These are phyloP conservation scores for Babesia gibsoni DNA, from an alignment of 169 alveolate species.

Conservation along the genomic window DNA sequence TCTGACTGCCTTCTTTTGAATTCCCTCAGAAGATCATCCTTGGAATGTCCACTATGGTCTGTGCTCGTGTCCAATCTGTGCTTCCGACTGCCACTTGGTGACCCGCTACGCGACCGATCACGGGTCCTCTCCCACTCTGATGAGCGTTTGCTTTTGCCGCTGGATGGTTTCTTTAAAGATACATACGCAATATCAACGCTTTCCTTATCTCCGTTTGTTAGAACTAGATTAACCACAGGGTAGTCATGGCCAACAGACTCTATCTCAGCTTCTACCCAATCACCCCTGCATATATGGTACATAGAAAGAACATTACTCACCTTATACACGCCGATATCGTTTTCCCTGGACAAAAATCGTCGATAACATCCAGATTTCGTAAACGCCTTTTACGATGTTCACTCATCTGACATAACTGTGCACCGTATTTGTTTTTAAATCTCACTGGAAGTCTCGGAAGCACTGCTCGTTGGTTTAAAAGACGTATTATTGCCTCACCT, in stretches of 20 bases:
- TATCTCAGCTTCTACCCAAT: constrained; percentile 74
- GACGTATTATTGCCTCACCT: constrained; percentile 30
- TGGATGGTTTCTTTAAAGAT: constrained; percentile 16
- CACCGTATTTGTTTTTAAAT: constrained; percentile 69
- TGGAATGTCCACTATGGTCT: constrained; percentile 34
- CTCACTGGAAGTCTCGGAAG: constrained; percentile 74
- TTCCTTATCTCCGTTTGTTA: constrained; percentile 64
- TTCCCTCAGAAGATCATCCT: constrained; percentile 64
- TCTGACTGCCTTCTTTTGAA: constrained; percentile 70
- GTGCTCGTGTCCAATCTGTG: background rate
- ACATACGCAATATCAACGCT: constrained; percentile 69
- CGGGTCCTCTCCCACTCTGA: constrained; percentile 27
- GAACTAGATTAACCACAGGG: constrained; percentile 57
- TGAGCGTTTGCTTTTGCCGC: constrained; percentile 20
- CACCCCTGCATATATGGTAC: constrained; percentile 57
- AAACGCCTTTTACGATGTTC: constrained; percentile 56
- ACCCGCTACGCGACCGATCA: background rate
- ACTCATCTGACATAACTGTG: constrained; percentile 43
- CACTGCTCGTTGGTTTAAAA: constrained; percentile 18
- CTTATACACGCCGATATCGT: constrained; percentile 19
- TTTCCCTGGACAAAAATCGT: constrained; percentile 48
- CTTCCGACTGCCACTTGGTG: background rate
- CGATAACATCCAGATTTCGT: constrained; percentile 38
- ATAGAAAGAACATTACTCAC: constrained; percentile 13
- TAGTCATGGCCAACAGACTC: constrained; percentile 61